These are phyloP conservation scores for Hypoxylon sp. DNA, from an alignment of 2,329 filamentous ascomycete species.

Conservation along the genomic window DNA sequence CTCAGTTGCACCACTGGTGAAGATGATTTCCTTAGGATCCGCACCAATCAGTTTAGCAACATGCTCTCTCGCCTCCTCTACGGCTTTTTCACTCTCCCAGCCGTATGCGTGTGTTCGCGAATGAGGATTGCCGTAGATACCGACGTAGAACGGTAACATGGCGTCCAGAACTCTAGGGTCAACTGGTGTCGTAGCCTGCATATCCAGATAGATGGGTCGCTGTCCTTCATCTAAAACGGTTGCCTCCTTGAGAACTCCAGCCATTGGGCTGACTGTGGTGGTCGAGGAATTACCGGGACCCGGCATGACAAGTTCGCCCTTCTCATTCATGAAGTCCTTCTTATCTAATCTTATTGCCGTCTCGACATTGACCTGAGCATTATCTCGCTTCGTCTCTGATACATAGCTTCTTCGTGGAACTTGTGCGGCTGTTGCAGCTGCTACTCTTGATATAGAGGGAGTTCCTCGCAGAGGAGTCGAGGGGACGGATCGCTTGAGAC, in stretches of 20 bases:
- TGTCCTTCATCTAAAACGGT: slow-evolving; percentile 93
- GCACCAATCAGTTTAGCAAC: slow-evolving; percentile 91
- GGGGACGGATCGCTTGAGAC: slow-evolving; percentile 60
- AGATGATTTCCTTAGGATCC: slow-evolving; percentile 97
- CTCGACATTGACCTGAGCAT: slow-evolving; percentile 85
- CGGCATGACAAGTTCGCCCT: slow-evolving; percentile 65
- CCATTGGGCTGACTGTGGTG: slow-evolving; percentile 84
- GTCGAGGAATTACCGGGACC: slow-evolving; percentile 71
- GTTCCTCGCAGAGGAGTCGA: slow-evolving; percentile 55
- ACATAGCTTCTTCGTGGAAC: slow-evolving; percentile 77
- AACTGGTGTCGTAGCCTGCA: slow-evolving; percentile 96
- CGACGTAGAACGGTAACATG: slow-evolving; percentile 95
- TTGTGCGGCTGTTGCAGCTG: slow-evolving; percentile 50
- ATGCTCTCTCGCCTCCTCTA: slow-evolving; percentile 87
- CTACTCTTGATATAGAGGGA: slow-evolving; percentile 54
- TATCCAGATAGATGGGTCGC: slow-evolving; percentile 96
- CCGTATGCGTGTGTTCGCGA: slow-evolving; percentile 98
- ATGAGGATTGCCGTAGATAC: slow-evolving; percentile 96
- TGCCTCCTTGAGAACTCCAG: slow-evolving; percentile 90
- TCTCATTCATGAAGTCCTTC: slow-evolving; percentile 78
- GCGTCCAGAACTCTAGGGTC: slow-evolving; percentile 95
- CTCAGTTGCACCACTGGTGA: slow-evolving; percentile 97
- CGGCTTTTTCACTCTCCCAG: slow-evolving; percentile 96
- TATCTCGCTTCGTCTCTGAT: slow-evolving; percentile 82
- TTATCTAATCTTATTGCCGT: slow-evolving; percentile 89